phyloP scores from a whole-genome alignment of 2,329 filamentous ascomycete species.

The Allantophomopsis cytisporea region DNA sequence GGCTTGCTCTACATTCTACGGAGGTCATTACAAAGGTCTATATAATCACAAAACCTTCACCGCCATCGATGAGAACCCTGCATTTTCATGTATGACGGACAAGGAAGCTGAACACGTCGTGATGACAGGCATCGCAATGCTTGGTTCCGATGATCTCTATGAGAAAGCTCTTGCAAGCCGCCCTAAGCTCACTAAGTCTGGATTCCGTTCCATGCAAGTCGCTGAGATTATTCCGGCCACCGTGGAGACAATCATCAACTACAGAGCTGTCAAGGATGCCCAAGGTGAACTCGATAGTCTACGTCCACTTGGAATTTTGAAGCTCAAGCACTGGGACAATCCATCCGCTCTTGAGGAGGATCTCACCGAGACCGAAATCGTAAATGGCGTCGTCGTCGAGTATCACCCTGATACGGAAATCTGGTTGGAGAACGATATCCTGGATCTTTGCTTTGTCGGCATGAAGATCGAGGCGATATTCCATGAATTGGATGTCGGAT shows the following conservation, averaged over 20 bases:
- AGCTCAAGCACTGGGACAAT: slow-evolving; percentile 28
- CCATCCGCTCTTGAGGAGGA: slow-evolving; percentile 11
- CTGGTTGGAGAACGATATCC: slow-evolving; percentile 50
- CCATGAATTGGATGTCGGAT: slow-evolving; percentile 40
- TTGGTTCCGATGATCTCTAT: slow-evolving; percentile 17
- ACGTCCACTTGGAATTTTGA: slow-evolving; percentile 29
- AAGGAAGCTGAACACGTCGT: slow-evolving; percentile 28
- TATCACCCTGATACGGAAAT: slow-evolving; percentile 30
- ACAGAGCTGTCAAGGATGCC: slow-evolving; percentile 26
- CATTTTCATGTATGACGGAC: slow-evolving; percentile 8
- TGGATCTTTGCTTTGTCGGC: slow-evolving; percentile 45
- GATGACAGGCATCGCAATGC: slow-evolving; percentile 27
- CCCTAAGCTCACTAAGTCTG: slow-evolving; percentile 28
- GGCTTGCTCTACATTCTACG: slow-evolving; percentile 58
- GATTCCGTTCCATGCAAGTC: slow-evolving; percentile 48
- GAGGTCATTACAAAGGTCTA: slow-evolving; percentile 22
- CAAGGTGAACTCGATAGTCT: slow-evolving; percentile 19
- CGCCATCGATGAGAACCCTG: neutral
- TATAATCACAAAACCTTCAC: slow-evolving; percentile 1
- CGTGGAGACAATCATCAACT: slow-evolving; percentile 24
- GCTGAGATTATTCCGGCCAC: slow-evolving; percentile 31
- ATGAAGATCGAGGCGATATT: slow-evolving; percentile 46
- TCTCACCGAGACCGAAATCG: slow-evolving; percentile 10
- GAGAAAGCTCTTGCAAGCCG: slow-evolving; percentile 14
- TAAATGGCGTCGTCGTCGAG: slow-evolving; percentile 10